Conservation (phyloP, 78 protist species). For the Speleostelium caveatum region DNA sequence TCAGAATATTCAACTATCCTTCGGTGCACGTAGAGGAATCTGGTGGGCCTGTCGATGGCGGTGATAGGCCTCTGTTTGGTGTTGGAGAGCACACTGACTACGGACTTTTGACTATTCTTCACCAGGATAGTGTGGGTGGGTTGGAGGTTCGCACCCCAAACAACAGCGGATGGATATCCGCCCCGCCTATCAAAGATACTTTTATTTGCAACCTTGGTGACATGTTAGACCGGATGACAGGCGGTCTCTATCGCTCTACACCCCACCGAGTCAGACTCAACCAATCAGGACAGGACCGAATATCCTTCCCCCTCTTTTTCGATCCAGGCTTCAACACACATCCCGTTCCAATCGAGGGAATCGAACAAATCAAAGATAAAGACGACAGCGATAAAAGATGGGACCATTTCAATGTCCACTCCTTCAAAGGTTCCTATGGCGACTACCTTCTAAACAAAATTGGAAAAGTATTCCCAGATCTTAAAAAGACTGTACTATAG, state of each 20-base stretch:
- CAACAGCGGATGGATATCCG: constrained; percentile 73
- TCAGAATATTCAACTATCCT: constrained; percentile 58
- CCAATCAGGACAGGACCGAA: constrained; percentile 32
- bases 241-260: constrained; percentile 80
- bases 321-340: constrained; percentile 68
- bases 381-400: constrained; percentile 42
- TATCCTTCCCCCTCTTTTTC: constrained; percentile 84
- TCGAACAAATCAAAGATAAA: not conserved
- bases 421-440: constrained; percentile 57
- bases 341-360: constrained; percentile 23
- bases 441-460: constrained; percentile 50
- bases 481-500: constrained; percentile 4
- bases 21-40: not conserved
- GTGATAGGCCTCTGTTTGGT: constrained; percentile 33
- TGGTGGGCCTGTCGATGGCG: not conserved
- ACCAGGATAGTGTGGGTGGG: constrained; percentile 77
- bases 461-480: constrained; percentile 56
- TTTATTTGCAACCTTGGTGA: constrained; percentile 87
- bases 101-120: constrained; percentile 76
- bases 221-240: constrained; percentile 80
- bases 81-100: constrained; percentile 86
- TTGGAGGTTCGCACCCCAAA: constrained; percentile 52
- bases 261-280: constrained; percentile 79
- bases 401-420: constrained; percentile 41
- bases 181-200: constrained; percentile 64